These are phyloP conservation scores for Plasmodium knowlesi DNA, from an alignment of 169 alveolate species.

Conservation along the genomic window DNA sequence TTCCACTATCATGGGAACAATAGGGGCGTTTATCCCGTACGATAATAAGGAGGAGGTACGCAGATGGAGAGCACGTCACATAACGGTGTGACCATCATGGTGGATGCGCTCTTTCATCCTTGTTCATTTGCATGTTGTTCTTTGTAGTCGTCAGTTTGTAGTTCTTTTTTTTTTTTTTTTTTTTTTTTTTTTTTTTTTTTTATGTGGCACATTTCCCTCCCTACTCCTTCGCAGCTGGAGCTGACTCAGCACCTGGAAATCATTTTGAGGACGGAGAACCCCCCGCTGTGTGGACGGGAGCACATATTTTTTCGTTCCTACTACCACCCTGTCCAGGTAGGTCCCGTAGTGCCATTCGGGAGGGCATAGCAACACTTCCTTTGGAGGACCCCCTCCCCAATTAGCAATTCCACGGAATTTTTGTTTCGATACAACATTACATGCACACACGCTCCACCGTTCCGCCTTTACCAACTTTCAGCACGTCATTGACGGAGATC, in stretches of 20 bases:
- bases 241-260: slow-evolving; percentile 97
- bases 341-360: too few relatives aligned
- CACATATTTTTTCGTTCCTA: slow-evolving; percentile 89
- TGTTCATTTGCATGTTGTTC: too few relatives aligned
- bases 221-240: slow-evolving; percentile 82
- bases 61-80: background rate
- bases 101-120: background rate
- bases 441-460: background rate
- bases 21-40: slow-evolving; percentile 96
- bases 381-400: background rate
- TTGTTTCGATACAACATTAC: background rate
- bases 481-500: slow-evolving; percentile 97
- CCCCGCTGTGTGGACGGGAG: slow-evolving; percentile 93
- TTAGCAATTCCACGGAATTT: background rate
- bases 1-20: slow-evolving; percentile 97
- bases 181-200: background rate
- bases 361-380: background rate
- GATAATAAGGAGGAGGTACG: slow-evolving; percentile 93
- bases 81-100: background rate
- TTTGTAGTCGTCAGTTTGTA: too few relatives aligned
- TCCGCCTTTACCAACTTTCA: slow-evolving; percentile 2
- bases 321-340: slow-evolving; percentile 87
- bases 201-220: background rate
- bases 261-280: slow-evolving; percentile 95
- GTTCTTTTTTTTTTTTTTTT: too few relatives aligned